Conservation (phyloP, 2,329 filamentous ascomycete genomes). For the Ceratocystis albifundus region DNA sequence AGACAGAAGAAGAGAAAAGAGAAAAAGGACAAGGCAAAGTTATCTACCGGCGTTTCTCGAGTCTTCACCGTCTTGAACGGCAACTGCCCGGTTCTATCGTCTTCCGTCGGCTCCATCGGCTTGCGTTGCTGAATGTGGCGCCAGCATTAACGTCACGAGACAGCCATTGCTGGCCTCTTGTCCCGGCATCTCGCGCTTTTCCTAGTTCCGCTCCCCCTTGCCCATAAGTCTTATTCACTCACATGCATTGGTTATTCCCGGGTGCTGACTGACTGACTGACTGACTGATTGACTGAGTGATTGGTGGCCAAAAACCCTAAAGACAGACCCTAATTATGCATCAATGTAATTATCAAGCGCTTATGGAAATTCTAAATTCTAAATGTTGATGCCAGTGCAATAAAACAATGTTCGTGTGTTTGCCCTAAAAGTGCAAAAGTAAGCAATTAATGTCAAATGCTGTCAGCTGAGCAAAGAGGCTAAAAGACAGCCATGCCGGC, state of each 20-base stretch:
- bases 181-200: slow-evolving; percentile 1
- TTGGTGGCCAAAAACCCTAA: neutral
- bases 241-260: neutral
- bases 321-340: neutral
- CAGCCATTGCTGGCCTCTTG: neutral
- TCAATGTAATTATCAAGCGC: too few species aligned
- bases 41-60: neutral
- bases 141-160: neutral
- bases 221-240: too few species aligned
- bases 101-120: neutral
- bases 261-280: neutral
- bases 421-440: too few species aligned
- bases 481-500: too few species aligned
- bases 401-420: too few species aligned
- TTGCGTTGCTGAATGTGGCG: neutral
- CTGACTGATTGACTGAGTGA: too few species aligned
- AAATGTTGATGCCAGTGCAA: too few species aligned
- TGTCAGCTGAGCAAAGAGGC: too few species aligned
- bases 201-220: neutral
- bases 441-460: too few species aligned
- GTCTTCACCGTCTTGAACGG: neutral
- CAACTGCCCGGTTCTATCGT: neutral
- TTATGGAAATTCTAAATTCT: too few species aligned
- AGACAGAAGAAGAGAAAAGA: neutral
- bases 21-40: neutral